Evolutionary conservation across 1,284 basidiomycete genomes (phyloP).

Genomic region (Laetiporus sulphureus): DNA sequence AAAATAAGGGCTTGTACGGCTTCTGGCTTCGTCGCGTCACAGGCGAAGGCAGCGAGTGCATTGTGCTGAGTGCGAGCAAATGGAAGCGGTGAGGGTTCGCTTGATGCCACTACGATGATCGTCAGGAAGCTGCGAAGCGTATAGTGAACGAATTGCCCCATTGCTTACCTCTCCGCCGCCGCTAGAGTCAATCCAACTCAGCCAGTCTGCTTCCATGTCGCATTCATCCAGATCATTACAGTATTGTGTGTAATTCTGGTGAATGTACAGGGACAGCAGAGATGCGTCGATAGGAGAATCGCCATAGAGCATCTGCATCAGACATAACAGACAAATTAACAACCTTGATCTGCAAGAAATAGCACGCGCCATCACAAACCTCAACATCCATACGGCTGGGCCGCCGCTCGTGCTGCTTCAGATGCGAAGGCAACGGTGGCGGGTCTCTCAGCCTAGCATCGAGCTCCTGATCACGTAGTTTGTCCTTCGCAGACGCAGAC

Average conservation of each 20-base stretch:
- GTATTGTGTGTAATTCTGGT: constrained; percentile 89
- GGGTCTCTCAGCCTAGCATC: constrained; percentile 47
- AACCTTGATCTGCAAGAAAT: no score
- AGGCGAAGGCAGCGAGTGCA: constrained; percentile 83
- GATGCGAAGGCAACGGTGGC: constrained; percentile 47
- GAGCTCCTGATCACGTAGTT: constrained; percentile 47
- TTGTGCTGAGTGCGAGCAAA: constrained; percentile 66
- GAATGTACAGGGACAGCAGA: constrained; percentile 84
- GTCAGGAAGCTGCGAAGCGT: no score
- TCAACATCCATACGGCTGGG: constrained; percentile 78
- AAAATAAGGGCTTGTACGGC: constrained; percentile 71
- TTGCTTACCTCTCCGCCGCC: constrained; percentile 59
- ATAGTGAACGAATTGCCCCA: no score
- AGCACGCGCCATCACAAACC: constrained; percentile 48
- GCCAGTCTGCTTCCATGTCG: constrained; percentile 62
- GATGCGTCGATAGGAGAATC: constrained; percentile 90
- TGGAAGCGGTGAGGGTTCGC: constrained; percentile 85
- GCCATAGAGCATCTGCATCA: constrained; percentile 60
- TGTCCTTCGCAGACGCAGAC: constrained; percentile 48
- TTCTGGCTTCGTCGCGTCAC: constrained; percentile 76
- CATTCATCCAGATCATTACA: constrained; percentile 77
- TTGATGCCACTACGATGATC: constrained; percentile 59
- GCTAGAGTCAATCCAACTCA: constrained; percentile 79
- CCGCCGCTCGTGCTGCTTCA: constrained; percentile 56
- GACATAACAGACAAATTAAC: no score